phyloP scores from a whole-genome alignment of 768 basidiomycete species.

The Postia placenta region DNA sequence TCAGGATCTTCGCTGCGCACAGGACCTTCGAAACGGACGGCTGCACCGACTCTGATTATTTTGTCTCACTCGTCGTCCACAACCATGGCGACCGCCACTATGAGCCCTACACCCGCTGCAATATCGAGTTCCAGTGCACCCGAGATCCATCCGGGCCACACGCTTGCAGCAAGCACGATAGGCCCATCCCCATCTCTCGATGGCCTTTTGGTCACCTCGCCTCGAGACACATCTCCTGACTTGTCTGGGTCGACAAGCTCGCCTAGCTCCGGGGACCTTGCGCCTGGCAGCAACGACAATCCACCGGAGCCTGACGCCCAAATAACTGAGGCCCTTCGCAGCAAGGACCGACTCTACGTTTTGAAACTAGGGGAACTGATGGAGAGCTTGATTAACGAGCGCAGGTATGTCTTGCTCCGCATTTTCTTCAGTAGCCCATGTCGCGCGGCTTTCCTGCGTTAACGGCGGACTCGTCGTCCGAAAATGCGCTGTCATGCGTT shows the following conservation, averaged over 20 bases:
- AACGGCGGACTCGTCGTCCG: not conserved
- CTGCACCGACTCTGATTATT: not conserved
- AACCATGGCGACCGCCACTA: constrained; percentile 15
- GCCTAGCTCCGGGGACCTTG: constrained; percentile 7
- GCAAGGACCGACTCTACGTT: constrained; percentile 85
- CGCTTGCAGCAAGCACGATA: constrained; percentile 10
- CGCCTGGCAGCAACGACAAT: constrained; percentile 4
- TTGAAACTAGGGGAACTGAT: constrained; percentile 85
- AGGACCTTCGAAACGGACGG: not conserved
- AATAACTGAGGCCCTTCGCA: constrained; percentile 79
- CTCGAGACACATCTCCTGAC: constrained; percentile 9
- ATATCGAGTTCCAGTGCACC: constrained; percentile 15
- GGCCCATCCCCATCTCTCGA: constrained; percentile 16
- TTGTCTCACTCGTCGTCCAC: not conserved
- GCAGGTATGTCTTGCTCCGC: constrained; percentile 43
- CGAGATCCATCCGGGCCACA: constrained; percentile 11
- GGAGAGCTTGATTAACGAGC: constrained; percentile 73
- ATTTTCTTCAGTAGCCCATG: constrained; percentile 5
- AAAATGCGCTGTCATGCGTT: not conserved
- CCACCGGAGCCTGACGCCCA: constrained; percentile 61
- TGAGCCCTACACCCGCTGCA: constrained; percentile 9
- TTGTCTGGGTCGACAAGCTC: constrained; percentile 2
- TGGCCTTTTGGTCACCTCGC: constrained; percentile 6
- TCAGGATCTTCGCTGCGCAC: not conserved
- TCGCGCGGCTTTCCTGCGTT: constrained; percentile 12